Evolutionary conservation across 106 monocot species (phyloP), one percentile per base, ranked within the genome.

Genomic region (Dendrobium nobile): DNA sequence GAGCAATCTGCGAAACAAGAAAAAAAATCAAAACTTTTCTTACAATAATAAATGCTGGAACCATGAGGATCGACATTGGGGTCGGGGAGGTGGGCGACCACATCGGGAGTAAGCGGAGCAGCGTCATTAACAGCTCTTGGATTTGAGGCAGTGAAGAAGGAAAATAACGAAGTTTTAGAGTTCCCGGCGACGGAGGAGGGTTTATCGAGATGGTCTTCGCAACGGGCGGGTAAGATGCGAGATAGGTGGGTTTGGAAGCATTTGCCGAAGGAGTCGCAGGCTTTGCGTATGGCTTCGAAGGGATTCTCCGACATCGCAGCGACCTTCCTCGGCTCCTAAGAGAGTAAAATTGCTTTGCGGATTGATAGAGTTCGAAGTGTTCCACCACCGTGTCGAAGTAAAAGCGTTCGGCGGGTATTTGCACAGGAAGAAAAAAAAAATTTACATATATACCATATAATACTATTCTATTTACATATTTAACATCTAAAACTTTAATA

Each of bases 221-320:
- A 74, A 56, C 73, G 47, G 37, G 87, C 65, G 45, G 70, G 67
- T 54, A 85, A 74, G 59, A 83, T 74, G 55, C 79, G 65, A 70
- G 83, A 85, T 42, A 87, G 67, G 26, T 87, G 81, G 65, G 84
- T 77, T 79, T 85, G 85, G 41, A 87, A 27, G 79, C 73, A 81
- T 54, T 27, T 79, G n/a, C 85, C 68, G 48, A 90, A 31, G n/a
- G 90, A 83, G 41, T 67, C 73, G 42, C 80, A 78, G 77, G 83
- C 83, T 59, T 83, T 85, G 9, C 81, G n/a, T 11, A 90, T 61
- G 78, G 84, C 61, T 37, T 80, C 73, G 37, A 90, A 81, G 58
- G 85, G 90, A 77, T 85, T 90, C 48, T 77, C 83, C 65, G 87
- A 43, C 85, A 84, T 85, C 9, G 2, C 47, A 4, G 19, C 10